Evolutionary conservation across 129 eudicot species (phyloP), one percentile per base, ranked within the genome.

Genomic region (Tagetes erecta): DNA sequence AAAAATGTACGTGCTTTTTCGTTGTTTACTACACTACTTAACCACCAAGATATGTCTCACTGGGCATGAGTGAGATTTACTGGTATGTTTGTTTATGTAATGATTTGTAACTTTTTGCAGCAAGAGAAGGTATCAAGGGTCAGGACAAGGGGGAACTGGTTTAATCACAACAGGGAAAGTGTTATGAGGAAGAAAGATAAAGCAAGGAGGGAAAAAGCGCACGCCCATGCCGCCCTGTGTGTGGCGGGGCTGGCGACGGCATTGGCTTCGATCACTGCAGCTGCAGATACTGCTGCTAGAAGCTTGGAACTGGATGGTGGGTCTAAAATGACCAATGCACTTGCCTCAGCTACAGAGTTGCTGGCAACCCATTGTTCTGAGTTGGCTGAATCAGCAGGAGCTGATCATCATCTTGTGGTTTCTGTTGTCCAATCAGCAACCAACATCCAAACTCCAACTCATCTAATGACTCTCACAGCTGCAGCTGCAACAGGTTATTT

Each of bases 401-500:
- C 86, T 9, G 81, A 78, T 56, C 93, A 83, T 65, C 80, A 89
- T 38, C 83, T 78, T 59, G 84, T 92, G 3, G 84, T 88, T 41
- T 84, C 95, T 64, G 82, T 78, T 40, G 81, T 92, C 37, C 81
- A 85, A 81, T 89, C 98, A 38, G 94, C 95, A 2, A 86, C 83
- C 6, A 83, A 85, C 59, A 74, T 87, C 47, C 85, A 56, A 31
- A 76, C 68, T 64, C 87, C 96, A 27, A 86, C 92, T 35, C 87
- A 92, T 84, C 85, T 92, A 6, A 67, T 86, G 45, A 92, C 96
- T 59, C 86, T 92, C 58, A 92, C 98, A 35, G 98, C 98, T 66
- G 95, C 95, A 67, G 95, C 98, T 67, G 98, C 98, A 63, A 89
- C 98, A 63, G 98, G 98, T 92, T 62, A 11, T 76, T 47, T 13